Evolutionary conservation across 805 yeast species (phyloP).

Genomic region (Metschnikowia picachoensis): DNA sequence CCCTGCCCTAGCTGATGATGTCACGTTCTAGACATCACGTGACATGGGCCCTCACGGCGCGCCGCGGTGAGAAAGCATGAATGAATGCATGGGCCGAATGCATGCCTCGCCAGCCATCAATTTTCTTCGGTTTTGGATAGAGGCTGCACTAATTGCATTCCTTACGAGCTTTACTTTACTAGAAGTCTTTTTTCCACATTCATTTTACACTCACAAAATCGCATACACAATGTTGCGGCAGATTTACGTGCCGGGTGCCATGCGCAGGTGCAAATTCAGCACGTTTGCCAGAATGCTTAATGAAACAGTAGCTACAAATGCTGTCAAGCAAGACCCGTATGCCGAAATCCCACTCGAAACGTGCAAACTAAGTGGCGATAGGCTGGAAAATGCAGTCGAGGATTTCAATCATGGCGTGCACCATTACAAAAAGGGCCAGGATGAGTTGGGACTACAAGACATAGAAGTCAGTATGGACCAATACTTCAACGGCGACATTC

Average conservation of each 20-base stretch:
- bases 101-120: too few species aligned
- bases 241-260: not conserved
- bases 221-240: not conserved
- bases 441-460: constrained; percentile 13
- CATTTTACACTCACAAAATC: not conserved
- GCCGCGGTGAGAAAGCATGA: too few species aligned
- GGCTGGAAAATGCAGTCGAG: not conserved
- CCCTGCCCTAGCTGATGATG: too few species aligned
- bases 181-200: too few species aligned
- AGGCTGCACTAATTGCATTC: too few species aligned
- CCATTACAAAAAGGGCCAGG: constrained; percentile 6
- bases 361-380: not conserved
- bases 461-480: constrained; percentile 24
- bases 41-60: too few species aligned
- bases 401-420: constrained; percentile 8
- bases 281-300: not conserved
- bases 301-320: not conserved
- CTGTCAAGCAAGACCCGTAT: constrained; percentile 9
- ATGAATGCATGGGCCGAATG: too few species aligned
- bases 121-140: too few species aligned
- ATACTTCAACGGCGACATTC: constrained; percentile 38
- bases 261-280: constrained; percentile 5
- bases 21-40: too few species aligned
- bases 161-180: too few species aligned
- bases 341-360: constrained; percentile 10